Evolutionary conservation across 2,329 filamentous ascomycete species (phyloP), one percentile per base, ranked within the genome.

Genomic region (Fusarium falciforme): DNA sequence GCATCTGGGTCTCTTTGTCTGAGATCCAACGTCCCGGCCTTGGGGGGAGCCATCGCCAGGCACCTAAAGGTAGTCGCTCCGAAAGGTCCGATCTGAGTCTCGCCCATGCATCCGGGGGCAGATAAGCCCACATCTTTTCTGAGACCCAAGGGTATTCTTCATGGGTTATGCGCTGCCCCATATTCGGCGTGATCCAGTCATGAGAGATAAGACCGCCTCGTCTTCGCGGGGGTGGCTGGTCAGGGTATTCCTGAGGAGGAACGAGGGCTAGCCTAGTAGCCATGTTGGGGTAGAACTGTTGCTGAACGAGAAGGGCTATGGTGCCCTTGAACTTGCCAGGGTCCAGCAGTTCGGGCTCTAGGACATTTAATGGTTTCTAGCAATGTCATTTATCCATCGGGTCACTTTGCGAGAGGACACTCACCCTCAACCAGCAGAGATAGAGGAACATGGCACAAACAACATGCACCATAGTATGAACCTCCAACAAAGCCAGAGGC

Each of bases 401-500:
- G 25, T 25, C 25, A 25, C 25, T 25, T 25, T 25, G 25, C 4
- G 5, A 6, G 27, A 27, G 27, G 27, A 52, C 14, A 52, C 47
- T 52, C 47, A 76, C 71, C 47, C 62, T 70, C 22, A 76, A 61
- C 74, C 71, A 77, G 20, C 74, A 76, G 4, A 74, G 31, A 42
- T 72, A 75, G 35, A 77, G 69, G n/a, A 72, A 36, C 4, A 75
- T 35, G 16, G 75, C 72, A 7, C 74, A 77, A 5, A 52, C 66
- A 31, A 77, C 73, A 33, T 76, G 73, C 2, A 74, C 71, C 68
- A 77, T 67, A 14, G 71, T 73, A 25, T 77, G 79, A 1, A 84
- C 55, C 58, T 85, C 83, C 1, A 85, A 70, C 4, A 85, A 75
- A 0, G 78, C 81, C 0, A 85, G 38, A 1, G 84, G 82, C 0